Evolutionary conservation across 148 eudicot genomes (phyloP).

Genomic region (Chenopodium quinoa): DNA sequence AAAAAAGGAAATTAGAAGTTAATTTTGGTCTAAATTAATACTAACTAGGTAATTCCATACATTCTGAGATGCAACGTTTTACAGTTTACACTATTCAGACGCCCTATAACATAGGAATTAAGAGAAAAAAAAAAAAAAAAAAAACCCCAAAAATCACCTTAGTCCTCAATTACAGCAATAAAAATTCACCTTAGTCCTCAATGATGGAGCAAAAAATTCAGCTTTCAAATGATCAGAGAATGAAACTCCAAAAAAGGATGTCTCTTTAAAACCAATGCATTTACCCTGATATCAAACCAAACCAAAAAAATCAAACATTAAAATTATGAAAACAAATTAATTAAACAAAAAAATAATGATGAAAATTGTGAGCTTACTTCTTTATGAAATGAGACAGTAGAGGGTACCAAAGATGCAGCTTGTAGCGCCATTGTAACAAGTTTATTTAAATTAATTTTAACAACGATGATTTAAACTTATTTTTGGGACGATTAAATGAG

Average conservation of each 20-base stretch:
- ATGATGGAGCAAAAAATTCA: conserved; percentile 30
- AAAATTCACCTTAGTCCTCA: conserved; percentile 41
- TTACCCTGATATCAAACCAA: conserved; percentile 35
- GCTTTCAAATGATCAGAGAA: conserved; percentile 35
- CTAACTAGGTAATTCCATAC: too few species aligned
- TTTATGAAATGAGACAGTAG: conserved; percentile 43
- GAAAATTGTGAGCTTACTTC: conserved; percentile 36
- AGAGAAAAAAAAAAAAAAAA: too few species aligned
- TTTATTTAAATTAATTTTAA: background rate
- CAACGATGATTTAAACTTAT: background rate
- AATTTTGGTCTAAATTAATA: too few species aligned
- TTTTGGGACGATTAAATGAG: background rate
- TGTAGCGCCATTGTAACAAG: conserved; percentile 47
- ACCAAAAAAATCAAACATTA: background rate
- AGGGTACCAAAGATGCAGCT: conserved; percentile 49
- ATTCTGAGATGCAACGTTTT: too few species aligned
- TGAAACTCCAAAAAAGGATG: conserved; percentile 46
- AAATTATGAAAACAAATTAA: background rate
- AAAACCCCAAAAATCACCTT: too few species aligned
- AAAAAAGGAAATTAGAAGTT: too few species aligned
- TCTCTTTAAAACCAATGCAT: conserved; percentile 40
- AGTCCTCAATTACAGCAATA: too few species aligned
- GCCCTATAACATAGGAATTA: too few species aligned
- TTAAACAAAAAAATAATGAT: background rate
- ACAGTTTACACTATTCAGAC: too few species aligned